phyloP scores from a whole-genome alignment of 148 eudicot genomes.

The Camellia lanceoleosa region DNA sequence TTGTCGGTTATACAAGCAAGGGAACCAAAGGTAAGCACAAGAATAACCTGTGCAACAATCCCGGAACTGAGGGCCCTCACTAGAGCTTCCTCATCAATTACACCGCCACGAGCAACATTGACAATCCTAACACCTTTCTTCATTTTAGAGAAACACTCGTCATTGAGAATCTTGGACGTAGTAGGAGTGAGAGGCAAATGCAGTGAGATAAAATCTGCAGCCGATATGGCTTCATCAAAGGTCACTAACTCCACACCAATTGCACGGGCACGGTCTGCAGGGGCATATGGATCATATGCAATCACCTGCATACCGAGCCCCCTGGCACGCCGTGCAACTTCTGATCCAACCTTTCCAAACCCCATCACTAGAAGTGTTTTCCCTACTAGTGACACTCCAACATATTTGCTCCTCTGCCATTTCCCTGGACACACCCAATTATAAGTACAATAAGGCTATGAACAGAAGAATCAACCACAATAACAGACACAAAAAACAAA shows the following conservation, averaged over 20 bases:
- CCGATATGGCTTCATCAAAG: constrained; percentile 65
- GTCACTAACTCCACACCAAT: constrained; percentile 86
- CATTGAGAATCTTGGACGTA: constrained; percentile 72
- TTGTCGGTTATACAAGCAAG: constrained; percentile 2
- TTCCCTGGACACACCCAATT: constrained; percentile 11
- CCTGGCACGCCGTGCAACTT: constrained; percentile 91
- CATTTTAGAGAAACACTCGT: constrained; percentile 83
- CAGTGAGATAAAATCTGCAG: constrained; percentile 87
- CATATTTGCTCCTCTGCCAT: constrained; percentile 21
- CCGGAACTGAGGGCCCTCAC: constrained; percentile 79
- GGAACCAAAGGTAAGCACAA: background rate
- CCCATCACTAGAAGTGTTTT: constrained; percentile 13
- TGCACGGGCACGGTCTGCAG: constrained; percentile 90
- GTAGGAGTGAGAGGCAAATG: constrained; percentile 91
- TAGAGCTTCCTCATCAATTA: constrained; percentile 88
- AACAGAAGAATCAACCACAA: no score
- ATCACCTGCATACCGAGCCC: constrained; percentile 93
- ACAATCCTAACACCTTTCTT: constrained; percentile 81
- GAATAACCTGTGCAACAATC: constrained; percentile 54
- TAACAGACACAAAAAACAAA: no score
- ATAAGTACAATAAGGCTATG: background rate
- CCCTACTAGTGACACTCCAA: constrained; percentile 21
- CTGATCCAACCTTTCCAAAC: constrained; percentile 81
- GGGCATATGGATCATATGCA: constrained; percentile 90
- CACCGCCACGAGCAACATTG: constrained; percentile 95